phyloP scores from a whole-genome alignment of 2,329 filamentous ascomycete species.

The Venturia aucupariae region DNA sequence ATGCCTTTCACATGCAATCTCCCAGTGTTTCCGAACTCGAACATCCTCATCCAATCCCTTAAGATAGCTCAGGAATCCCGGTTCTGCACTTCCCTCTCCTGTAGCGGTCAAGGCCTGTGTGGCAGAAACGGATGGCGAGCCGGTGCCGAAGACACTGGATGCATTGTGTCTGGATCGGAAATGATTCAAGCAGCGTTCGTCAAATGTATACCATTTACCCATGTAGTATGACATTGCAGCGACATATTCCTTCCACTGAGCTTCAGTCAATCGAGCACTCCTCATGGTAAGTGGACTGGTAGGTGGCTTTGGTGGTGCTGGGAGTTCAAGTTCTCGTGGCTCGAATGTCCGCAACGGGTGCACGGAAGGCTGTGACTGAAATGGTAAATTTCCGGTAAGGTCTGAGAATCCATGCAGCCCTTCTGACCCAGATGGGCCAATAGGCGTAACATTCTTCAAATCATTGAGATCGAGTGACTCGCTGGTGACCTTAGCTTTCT shows the following conservation, averaged over 20 bases:
- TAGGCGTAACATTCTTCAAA: conserved; percentile 41
- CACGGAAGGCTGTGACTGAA: conserved; percentile 38
- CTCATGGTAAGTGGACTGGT: conserved; percentile 10
- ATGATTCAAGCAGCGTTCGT: conserved; percentile 45
- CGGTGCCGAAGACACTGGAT: conserved; percentile 20
- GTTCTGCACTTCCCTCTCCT: conserved; percentile 39
- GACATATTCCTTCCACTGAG: conserved; percentile 41
- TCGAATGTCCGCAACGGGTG: background rate
- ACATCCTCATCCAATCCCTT: conserved; percentile 56
- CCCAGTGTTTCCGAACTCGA: conserved; percentile 52
- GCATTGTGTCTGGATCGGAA: conserved; percentile 45
- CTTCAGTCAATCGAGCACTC: conserved; percentile 3
- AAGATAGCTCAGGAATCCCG: conserved; percentile 50
- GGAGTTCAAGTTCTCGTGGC: conserved; percentile 28
- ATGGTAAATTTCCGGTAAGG: conserved; percentile 47
- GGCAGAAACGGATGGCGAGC: background rate
- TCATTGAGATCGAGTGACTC: conserved; percentile 32
- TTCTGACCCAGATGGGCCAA: conserved; percentile 33
- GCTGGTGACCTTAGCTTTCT: conserved; percentile 3
- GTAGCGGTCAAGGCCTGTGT: conserved; percentile 42
- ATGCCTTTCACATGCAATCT: conserved; percentile 50
- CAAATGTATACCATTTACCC: conserved; percentile 46
- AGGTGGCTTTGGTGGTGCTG: conserved; percentile 44
- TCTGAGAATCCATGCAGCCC: conserved; percentile 27
- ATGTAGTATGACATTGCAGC: conserved; percentile 47